phyloP scores from a whole-genome alignment of 2,329 filamentous ascomycete genomes.

The Pseudogymnoascus sp. region DNA sequence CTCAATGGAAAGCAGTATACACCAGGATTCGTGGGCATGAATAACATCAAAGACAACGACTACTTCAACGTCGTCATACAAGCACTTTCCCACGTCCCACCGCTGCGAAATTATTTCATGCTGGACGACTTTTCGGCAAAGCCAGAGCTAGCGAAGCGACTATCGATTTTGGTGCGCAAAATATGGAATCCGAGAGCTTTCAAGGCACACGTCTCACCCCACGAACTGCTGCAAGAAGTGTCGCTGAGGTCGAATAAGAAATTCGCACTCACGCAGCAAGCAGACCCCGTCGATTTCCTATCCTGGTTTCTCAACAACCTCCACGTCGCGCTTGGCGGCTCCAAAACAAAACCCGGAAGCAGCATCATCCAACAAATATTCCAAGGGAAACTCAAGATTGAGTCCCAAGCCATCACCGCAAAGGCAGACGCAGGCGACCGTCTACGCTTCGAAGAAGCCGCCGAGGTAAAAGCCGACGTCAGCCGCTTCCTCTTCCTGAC shows the following conservation, averaged over 20 bases:
- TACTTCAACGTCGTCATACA: slow-evolving; percentile 96
- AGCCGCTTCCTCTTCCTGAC: slow-evolving; percentile 86
- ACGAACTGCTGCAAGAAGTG: slow-evolving; percentile 93
- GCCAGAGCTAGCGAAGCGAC: slow-evolving; percentile 79
- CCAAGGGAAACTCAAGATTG: slow-evolving; percentile 84
- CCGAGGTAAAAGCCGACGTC: slow-evolving; percentile 66
- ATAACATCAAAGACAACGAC: slow-evolving; percentile 99
- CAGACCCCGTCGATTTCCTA: slow-evolving; percentile 92
- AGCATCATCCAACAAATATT: slow-evolving; percentile 90
- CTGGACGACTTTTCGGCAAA: slow-evolving; percentile 69
- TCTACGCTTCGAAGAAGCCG: slow-evolving; percentile 86
- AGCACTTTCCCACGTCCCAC: slow-evolving; percentile 79
- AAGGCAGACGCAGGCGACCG: slow-evolving; percentile 81
- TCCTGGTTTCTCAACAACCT: slow-evolving; percentile 97
- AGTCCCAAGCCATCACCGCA: slow-evolving; percentile 88
- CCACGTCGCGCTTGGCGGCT: slow-evolving; percentile 83
- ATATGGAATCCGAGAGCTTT: slow-evolving; percentile 97
- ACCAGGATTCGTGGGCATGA: slow-evolving; percentile 95
- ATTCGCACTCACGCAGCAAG: slow-evolving; percentile 83
- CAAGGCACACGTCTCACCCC: slow-evolving; percentile 91
- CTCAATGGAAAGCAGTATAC: slow-evolving; percentile 77
- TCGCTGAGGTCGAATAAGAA: slow-evolving; percentile 83
- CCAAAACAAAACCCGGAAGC: slow-evolving; percentile 73
- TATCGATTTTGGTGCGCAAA: slow-evolving; percentile 85
- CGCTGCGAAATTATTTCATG: slow-evolving; percentile 85